Percentiles rank a stretch among this genome's conserved stretches.
Evolutionary conservation across 2,329 filamentous ascomycete species (phyloP).

Genomic region (Dothideomycetes sp.): DNA sequence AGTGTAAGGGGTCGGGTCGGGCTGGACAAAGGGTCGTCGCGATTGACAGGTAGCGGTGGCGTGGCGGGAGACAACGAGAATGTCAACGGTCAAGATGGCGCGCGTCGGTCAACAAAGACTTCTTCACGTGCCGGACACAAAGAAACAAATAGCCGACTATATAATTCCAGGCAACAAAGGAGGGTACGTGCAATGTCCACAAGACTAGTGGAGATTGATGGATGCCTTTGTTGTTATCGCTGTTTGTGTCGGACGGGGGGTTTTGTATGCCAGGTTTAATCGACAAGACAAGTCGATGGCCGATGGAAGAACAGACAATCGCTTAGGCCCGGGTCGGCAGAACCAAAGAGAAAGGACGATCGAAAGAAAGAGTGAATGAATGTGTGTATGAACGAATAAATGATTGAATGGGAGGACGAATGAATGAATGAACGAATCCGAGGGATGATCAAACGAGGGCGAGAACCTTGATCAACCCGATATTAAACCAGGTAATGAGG

Average conservation of each 20-base stretch:
- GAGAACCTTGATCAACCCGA: conserved; percentile 9
- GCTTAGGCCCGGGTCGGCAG: too few species aligned
- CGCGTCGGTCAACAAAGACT: conserved; percentile 11
- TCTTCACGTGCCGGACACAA: conserved; percentile 8
- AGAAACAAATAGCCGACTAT: conserved; percentile 6
- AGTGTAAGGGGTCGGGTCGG: conserved; percentile 12
- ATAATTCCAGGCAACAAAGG: conserved; percentile 4
- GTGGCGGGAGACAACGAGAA: conserved; percentile 11
- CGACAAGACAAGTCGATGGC: neutral
- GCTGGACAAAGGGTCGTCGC: conserved; percentile 7
- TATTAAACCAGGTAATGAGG: conserved; percentile 5
- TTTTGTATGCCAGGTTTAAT: neutral
- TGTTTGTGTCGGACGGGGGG: too few species aligned
- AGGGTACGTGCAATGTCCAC: conserved; percentile 6
- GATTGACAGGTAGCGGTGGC: conserved; percentile 6
- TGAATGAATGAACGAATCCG: conserved; percentile 4
- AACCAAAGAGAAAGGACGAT: too few species aligned
- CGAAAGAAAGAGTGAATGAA: conserved; percentile 2
- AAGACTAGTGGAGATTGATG: conserved; percentile 9
- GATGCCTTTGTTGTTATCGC: too few species aligned
- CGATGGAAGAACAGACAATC: neutral
- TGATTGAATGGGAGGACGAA: neutral
- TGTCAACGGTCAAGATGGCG: conserved; percentile 11
- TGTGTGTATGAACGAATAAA: neutral
- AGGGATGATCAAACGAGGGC: conserved; percentile 11